Evolutionary conservation across 2,329 filamentous ascomycete species (phyloP).

Genomic region (Calonectria pseudoreteaudii): DNA sequence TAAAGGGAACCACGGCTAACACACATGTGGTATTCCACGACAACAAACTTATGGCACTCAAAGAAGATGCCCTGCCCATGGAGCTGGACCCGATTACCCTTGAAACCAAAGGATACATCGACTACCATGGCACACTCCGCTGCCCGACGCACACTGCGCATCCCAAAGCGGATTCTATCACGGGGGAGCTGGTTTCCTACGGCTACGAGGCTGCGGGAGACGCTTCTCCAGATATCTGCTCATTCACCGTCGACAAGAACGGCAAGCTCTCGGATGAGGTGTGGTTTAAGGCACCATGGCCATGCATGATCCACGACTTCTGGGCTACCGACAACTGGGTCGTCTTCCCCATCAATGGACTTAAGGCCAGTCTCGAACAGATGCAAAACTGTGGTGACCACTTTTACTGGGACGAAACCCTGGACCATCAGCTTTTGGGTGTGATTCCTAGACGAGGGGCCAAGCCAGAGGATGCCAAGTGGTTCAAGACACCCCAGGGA

Average conservation of each 20-base stretch:
- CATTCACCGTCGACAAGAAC: neutral
- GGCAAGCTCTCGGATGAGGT: constrained; percentile 3
- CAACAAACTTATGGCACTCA: neutral
- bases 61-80: neutral
- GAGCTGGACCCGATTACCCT: constrained; percentile 6
- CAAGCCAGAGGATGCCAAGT: constrained; percentile 11
- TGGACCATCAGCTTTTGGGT: neutral
- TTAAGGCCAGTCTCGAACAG: neutral
- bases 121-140: constrained; percentile 7
- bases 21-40: neutral
- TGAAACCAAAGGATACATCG: constrained; percentile 9
- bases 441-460: constrained; percentile 11
- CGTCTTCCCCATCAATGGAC: constrained; percentile 15
- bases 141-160: neutral
- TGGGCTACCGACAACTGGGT: constrained; percentile 18
- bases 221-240: neutral
- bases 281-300: constrained; percentile 5
- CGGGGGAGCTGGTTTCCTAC: neutral
- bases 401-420: neutral
- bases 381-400: neutral
- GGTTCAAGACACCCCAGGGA: neutral
- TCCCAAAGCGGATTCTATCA: neutral
- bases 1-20: neutral
- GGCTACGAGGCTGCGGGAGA: neutral
- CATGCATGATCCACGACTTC: constrained; percentile 16